phyloP scores from a whole-genome alignment of 768 basidiomycete genomes.

The Kwoniella dejecticola region DNA sequence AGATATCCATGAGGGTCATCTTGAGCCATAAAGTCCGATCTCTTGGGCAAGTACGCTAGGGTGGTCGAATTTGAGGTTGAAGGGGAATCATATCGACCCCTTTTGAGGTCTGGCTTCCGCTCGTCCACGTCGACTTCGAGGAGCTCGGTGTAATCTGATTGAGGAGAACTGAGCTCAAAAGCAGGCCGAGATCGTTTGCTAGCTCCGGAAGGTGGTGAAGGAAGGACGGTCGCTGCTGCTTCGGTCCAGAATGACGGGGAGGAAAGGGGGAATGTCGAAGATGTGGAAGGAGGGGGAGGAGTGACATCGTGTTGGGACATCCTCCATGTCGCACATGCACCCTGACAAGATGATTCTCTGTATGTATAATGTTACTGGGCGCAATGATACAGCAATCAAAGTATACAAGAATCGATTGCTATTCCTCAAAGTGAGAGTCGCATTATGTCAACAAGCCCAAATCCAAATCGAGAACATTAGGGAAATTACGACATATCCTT shows the following conservation, averaged over 20 bases:
- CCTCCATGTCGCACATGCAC: constrained; percentile 7
- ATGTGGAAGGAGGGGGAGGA: constrained; percentile 10
- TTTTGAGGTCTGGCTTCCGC: constrained; percentile 1
- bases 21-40: constrained; percentile 26
- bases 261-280: constrained; percentile 43
- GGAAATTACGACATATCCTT: too few species aligned
- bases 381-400: too few species aligned
- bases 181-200: constrained; percentile 2
- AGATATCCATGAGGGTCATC: constrained; percentile 42
- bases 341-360: too few species aligned
- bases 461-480: constrained; percentile 6
- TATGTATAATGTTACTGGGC: too few species aligned
- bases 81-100: constrained; percentile 9
- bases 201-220: constrained; percentile 6
- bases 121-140: constrained; percentile 13
- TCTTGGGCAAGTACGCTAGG: constrained; percentile 44
- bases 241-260: constrained; percentile 47
- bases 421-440: too few species aligned
- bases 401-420: too few species aligned
- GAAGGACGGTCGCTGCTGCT: constrained; percentile 24
- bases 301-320: constrained; percentile 22
- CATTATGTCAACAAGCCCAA: constrained; percentile 1
- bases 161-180: constrained; percentile 14
- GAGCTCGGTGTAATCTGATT: constrained; percentile 1
- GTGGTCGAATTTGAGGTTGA: constrained; percentile 18